These are phyloP conservation scores for Hyaloscypha bicolor DNA, from an alignment of 495 filamentous ascomycete genomes.

Conservation along the genomic window DNA sequence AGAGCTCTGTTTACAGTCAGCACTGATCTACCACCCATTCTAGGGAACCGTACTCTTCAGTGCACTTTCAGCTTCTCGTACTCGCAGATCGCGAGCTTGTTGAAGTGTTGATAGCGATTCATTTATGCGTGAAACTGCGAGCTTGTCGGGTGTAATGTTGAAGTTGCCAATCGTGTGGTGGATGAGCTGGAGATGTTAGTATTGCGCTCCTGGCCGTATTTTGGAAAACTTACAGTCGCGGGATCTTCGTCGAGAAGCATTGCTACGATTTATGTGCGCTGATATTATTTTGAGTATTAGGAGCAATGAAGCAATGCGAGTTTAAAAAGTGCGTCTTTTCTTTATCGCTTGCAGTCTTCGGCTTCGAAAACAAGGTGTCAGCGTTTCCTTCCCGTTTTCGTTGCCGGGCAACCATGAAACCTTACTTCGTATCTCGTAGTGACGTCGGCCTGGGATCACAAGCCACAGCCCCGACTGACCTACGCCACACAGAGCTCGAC, in stretches of 20 bases:
- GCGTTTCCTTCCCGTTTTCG: background rate
- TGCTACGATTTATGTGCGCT: conserved; percentile 33
- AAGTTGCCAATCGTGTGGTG: conserved; percentile 89
- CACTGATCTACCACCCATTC: background rate
- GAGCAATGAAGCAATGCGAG: background rate
- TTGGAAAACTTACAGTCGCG: conserved; percentile 60
- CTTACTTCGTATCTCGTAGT: background rate
- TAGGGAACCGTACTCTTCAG: conserved; percentile 56
- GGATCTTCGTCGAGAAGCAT: conserved; percentile 99
- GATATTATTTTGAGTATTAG: background rate
- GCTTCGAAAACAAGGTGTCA: background rate
- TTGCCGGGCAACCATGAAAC: background rate
- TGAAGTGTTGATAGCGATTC: conserved; percentile 78
- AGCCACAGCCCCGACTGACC: conserved; percentile 15
- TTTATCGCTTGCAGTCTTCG: background rate
- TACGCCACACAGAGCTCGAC: conserved; percentile 25
- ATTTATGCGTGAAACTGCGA: conserved; percentile 82
- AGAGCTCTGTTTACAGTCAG: conserved; percentile 52
- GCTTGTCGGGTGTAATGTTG: conserved; percentile 86
- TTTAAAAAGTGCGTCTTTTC: background rate
- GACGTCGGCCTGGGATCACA: conserved; percentile 25
- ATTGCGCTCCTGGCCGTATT: conserved; percentile 25
- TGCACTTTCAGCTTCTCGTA: conserved; percentile 68
- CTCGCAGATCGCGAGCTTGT: conserved; percentile 74
- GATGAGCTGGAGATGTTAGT: conserved; percentile 65